phyloP scores from a whole-genome alignment of 2,329 filamentous ascomycete genomes.

The Sporothrix sp. region DNA sequence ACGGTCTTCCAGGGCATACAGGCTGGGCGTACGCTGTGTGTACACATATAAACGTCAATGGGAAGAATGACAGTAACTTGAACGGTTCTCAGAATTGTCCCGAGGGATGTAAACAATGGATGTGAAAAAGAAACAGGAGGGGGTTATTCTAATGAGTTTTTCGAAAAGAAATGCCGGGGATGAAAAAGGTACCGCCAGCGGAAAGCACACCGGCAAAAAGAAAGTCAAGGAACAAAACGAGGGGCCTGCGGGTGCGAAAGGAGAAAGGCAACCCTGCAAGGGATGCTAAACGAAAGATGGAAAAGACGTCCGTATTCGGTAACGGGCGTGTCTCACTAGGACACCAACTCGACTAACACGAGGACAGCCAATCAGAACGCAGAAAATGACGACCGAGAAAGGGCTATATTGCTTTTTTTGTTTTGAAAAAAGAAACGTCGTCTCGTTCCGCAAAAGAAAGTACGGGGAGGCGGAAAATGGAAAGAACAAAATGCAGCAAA shows the following conservation, averaged over 20 bases:
- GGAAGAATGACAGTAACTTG: background rate
- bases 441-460: background rate
- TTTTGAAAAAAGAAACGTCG: background rate
- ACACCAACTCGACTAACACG: background rate
- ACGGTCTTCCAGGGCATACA: too few species aligned
- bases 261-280: too few species aligned
- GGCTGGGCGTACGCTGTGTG: background rate
- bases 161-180: background rate
- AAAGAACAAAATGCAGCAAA: background rate
- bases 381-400: background rate
- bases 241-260: too few species aligned
- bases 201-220: background rate
- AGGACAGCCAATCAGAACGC: background rate
- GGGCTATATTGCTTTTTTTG: background rate
- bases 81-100: too few species aligned
- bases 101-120: background rate
- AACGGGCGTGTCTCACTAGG: background rate
- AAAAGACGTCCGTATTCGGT: background rate
- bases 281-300: too few species aligned
- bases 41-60: background rate
- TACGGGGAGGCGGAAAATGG: background rate
- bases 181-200: background rate
- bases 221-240: background rate
- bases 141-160: background rate
- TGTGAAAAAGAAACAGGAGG: background rate